These are phyloP conservation scores for Botrytis elliptica DNA, from an alignment of 2,329 filamentous ascomycete genomes.

Conservation along the genomic window DNA sequence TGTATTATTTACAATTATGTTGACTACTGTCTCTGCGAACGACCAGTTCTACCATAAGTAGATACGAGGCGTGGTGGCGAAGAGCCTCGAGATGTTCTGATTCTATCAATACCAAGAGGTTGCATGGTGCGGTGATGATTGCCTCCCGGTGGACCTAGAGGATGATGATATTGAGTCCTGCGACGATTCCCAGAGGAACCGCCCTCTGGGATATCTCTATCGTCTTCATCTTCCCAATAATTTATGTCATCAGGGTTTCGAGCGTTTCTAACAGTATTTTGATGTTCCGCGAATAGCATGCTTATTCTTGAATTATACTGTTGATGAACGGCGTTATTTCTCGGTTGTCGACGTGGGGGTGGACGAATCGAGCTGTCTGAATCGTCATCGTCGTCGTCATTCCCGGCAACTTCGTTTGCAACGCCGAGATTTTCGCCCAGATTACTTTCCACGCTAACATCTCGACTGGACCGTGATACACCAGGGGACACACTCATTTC, in stretches of 20 bases:
- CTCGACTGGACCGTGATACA: conserved; percentile 24
- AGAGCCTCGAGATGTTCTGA: conserved; percentile 33
- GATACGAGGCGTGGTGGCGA: conserved; percentile 32
- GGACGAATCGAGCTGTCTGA: conserved; percentile 34
- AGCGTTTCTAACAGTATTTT: conserved; percentile 24
- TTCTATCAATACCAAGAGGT: conserved; percentile 28
- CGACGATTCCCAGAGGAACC: conserved; percentile 15
- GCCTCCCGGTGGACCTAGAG: conserved; percentile 3
- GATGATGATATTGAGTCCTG: conserved; percentile 6
- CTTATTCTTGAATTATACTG: conserved; percentile 37
- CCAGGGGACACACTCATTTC: conserved; percentile 39
- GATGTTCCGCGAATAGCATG: conserved; percentile 38
- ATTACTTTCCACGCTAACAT: conserved; percentile 19
- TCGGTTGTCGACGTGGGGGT: conserved; percentile 28
- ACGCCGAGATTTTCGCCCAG: conserved; percentile 30
- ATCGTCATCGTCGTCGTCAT: conserved; percentile 34
- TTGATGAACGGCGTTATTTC: conserved; percentile 27
- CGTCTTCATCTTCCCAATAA: conserved; percentile 12
- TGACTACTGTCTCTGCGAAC: conserved; percentile 30
- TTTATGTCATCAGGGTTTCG: conserved; percentile 9
- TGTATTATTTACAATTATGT: conserved; percentile 7
- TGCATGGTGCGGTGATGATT: conserved; percentile 21
- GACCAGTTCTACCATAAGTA: conserved; percentile 28
- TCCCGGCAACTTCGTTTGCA: conserved; percentile 32
- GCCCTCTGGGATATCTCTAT: conserved; percentile 16